Evolutionary conservation across 345 rosid species (phyloP).

Genomic region (Salix caprea): DNA sequence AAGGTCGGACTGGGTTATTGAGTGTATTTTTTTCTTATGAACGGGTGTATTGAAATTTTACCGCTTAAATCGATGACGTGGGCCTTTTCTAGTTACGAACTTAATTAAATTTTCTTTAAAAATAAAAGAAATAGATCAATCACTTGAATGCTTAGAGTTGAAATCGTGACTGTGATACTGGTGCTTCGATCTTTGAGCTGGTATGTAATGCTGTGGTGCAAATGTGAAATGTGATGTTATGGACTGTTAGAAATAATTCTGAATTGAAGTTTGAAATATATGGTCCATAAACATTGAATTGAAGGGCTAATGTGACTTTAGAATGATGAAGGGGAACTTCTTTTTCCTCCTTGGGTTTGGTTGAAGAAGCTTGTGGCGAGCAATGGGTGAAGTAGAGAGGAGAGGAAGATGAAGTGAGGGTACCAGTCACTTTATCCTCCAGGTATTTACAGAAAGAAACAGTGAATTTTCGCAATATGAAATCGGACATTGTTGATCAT

Average conservation of each 20-base stretch:
- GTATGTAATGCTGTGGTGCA: neutral
- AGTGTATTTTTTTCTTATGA: neutral
- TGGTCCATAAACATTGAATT: neutral
- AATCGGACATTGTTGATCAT: neutral
- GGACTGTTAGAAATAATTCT: neutral
- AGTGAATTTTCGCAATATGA: neutral
- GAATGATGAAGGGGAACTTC: neutral
- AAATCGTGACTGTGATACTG: neutral
- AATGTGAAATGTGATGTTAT: neutral
- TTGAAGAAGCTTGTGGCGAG: neutral
- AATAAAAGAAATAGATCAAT: neutral
- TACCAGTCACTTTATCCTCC: neutral
- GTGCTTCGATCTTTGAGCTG: neutral
- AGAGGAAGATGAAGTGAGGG: neutral
- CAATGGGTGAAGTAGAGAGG: neutral
- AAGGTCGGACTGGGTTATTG: neutral
- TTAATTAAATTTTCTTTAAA: neutral
- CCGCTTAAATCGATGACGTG: neutral
- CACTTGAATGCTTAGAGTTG: neutral
- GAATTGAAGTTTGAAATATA: neutral
- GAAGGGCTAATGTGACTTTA: neutral
- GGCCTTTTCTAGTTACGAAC: neutral
- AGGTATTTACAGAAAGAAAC: neutral
- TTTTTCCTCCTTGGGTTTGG: neutral
- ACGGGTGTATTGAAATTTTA: neutral